Percentiles rank a stretch among this genome's conserved stretches.
phyloP scores from a whole-genome alignment of 805 yeast genomes.

The Kodamaea restingae region DNA sequence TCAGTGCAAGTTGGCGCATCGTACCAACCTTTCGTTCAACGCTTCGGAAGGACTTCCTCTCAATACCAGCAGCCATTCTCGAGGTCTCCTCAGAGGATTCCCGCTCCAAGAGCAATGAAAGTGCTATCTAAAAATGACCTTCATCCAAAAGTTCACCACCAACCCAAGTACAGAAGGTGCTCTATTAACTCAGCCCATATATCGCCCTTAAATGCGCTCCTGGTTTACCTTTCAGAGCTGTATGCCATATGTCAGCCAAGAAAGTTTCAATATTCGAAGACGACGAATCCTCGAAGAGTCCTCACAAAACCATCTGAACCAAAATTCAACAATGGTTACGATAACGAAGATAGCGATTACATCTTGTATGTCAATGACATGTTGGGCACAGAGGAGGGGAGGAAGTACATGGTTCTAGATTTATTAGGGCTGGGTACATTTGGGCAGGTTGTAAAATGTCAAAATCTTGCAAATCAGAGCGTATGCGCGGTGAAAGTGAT shows the following conservation, averaged over 20 bases:
- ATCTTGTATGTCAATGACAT: constrained; percentile 93
- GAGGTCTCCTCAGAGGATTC: constrained; percentile 11
- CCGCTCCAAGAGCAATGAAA: constrained; percentile 47
- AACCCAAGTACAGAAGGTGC: constrained; percentile 69
- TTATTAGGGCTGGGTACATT: constrained; percentile 95
- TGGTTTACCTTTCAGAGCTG: constrained; percentile 72
- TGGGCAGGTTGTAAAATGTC: constrained; percentile 97
- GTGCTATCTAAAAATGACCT: constrained; percentile 47
- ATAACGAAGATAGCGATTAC: constrained; percentile 86
- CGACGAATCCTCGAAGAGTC: constrained; percentile 87
- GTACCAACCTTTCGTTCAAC: constrained; percentile 3
- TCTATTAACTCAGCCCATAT: constrained; percentile 59
- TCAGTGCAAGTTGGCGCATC: constrained; percentile 19
- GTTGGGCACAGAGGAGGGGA: constrained; percentile 77
- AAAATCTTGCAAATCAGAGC: constrained; percentile 71
- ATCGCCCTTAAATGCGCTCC: constrained; percentile 78
- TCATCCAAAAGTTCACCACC: constrained; percentile 55
- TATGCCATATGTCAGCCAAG: constrained; percentile 79
- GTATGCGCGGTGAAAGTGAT: constrained; percentile 93
- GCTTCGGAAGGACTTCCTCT: constrained; percentile 1
- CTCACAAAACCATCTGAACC: constrained; percentile 91
- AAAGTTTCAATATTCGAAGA: constrained; percentile 71
- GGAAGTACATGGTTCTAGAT: constrained; percentile 85
- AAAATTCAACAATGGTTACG: constrained; percentile 72
- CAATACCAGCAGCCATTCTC: constrained; percentile 8